Base-by-base conservation (phyloP, 1,284 basidiomycete species). In the Marasmius sp. region DNA sequence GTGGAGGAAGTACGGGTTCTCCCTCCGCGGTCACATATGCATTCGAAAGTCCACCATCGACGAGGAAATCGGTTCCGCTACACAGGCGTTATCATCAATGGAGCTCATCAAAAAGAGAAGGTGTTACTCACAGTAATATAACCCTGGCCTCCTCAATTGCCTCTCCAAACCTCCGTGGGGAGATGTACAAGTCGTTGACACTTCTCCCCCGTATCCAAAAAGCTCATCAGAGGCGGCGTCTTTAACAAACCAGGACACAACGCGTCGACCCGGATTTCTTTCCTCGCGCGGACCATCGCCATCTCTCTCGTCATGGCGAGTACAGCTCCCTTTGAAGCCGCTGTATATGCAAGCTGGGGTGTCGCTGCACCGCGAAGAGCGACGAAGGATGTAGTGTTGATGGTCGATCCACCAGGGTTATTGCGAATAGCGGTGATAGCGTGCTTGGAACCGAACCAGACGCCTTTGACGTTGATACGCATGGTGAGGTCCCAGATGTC, bases 391-490 rank as follows among this genome's bases (percentile, higher is more conserved):
- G 97, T 95, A 6, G 92, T 97, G 79, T 98, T 98, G 79, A 98
- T 98, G 77, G 98, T 95, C 69, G 92, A 94, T 62, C 96, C 96
- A 59, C 95, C 95, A 14, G 92, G 86, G 77, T 98, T 98, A 66
- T 93, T 79, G 65, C 94, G 88, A 96, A 98, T 98, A 27, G 96
- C 97, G 59, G 91, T 81, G 72, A 98, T 95, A 7, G 95, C 96
- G 73, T 98, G 91, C 77, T 98, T 97, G 84, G 92, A 96, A 51
- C 97, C 96, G 88, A 91, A 98, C 96, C 96, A 98, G 62, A 98
- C 97, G 60, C 96, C 96, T 78, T 98, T 98, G 74, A 97, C 87
- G 75, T 98, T 98, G 80, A 98, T 91, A 64, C 87, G 83, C 89
- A 96, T 94, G 6, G 93, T 95, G 61, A 95, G 81, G 74, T 97